Conservation (phyloP, 768 basidiomycete species). For the Podaxis mareebaensis region DNA sequence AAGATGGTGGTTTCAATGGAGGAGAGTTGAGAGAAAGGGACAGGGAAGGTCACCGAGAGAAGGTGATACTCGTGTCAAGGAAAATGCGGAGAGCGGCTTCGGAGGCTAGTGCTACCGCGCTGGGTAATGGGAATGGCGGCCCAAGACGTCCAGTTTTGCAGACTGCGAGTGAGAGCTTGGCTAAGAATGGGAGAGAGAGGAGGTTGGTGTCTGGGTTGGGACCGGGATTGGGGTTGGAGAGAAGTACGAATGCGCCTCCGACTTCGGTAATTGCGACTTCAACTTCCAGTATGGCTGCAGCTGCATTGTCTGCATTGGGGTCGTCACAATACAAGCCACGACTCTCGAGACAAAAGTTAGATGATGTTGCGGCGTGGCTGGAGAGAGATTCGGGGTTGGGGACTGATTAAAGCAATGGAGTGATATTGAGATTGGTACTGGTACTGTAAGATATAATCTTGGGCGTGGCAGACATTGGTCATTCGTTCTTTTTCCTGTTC, state of each 20-base stretch:
- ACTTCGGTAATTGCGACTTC: background rate
- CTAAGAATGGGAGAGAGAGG: conserved; percentile 5
- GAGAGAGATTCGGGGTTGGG: conserved; percentile 9
- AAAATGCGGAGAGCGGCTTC: conserved; percentile 19
- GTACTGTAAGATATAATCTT: conserved; percentile 16
- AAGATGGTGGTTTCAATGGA: conserved; percentile 2
- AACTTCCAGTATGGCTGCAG: too few relatives aligned
- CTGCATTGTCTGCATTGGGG: background rate
- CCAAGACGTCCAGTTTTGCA: conserved; percentile 11
- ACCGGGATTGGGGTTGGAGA: background rate
- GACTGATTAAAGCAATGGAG: background rate
- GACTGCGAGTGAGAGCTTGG: background rate
- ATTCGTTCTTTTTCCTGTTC: background rate
- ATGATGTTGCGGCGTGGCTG: conserved; percentile 12
- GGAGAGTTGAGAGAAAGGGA: conserved; percentile 12
- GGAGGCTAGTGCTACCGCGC: conserved; percentile 15
- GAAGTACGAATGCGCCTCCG: background rate
- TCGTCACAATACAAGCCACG: conserved; percentile 4
- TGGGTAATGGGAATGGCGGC: conserved; percentile 22
- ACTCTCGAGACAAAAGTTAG: conserved; percentile 8
- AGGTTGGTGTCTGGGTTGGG: conserved; percentile 11
- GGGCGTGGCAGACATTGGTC: background rate
- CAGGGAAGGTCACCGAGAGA: conserved; percentile 3
- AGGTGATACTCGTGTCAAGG: conserved; percentile 17
- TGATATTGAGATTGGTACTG: background rate